Base-by-base conservation (phyloP, 2,329 filamentous ascomycete species). In the Diplodia mutila region DNA sequence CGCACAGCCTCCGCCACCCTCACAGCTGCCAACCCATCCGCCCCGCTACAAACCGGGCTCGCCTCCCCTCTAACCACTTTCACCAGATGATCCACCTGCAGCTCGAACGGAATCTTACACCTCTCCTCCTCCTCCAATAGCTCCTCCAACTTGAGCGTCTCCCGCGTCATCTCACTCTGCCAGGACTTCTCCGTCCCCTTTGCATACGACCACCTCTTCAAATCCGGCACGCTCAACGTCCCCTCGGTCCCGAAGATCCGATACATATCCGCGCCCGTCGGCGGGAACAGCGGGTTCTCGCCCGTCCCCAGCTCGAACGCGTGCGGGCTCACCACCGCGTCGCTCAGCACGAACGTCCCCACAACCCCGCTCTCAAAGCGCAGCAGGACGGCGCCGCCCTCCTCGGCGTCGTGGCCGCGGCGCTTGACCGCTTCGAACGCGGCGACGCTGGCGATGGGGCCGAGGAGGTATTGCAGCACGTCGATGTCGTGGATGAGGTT, bases 401-500 rank as follows among this genome's bases (percentile, higher is more conserved):
- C 87, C 67, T 89, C 86, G 0, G 83, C 86, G 2, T 80, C 77
- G 66, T 84, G 81, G 0, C 77, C 76, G 0, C 86, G 79, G 39
- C 82, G 81, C 0, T 83, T 80, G 0, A 73, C 57, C 0, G 80
- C 83, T 61, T 79, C 76, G 70, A 88, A 84, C 0, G 84, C 86
- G 39, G 84, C 82, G 0, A 88, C 82, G 0, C 83, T 77, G 0
- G 73, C 72, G 29, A 89, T 84, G 0, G 84, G 82, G 0, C 86
- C 85, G 29, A 89, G 81, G 1, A 88, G 76, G 73, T 84, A 83
- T 55, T 88, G 86, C 21, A 89, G 76, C 0, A 87, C 75, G 69
- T 89, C 87, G 48, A 89, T 77, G 61, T 89, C 87, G 71, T 89
- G 86, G n/a, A 88, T 82, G 52, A 89, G 76, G 71, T 89, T 89